These are phyloP conservation scores for Digitaria exilis DNA, from an alignment of 202 grass and related monocot species.

Conservation along the genomic window DNA sequence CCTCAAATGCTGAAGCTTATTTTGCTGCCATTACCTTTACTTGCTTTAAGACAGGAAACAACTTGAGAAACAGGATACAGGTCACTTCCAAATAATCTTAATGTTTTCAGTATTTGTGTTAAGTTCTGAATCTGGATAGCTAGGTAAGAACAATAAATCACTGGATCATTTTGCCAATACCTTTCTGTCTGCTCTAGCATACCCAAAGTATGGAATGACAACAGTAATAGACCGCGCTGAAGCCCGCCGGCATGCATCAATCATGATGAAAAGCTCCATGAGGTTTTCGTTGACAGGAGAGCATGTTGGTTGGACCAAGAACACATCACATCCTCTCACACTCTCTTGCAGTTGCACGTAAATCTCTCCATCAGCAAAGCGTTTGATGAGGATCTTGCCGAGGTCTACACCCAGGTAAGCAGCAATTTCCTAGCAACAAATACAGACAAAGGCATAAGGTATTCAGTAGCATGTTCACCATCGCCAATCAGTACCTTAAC, in stretches of 20 bases:
- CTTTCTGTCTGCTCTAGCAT: conserved; percentile 97
- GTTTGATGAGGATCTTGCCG: conserved; percentile 79
- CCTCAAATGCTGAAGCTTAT: neutral
- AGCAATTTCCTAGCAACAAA: conserved; percentile 69
- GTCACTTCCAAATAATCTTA: neutral
- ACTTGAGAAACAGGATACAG: neutral
- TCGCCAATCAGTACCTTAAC: neutral
- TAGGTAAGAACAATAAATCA: conserved; percentile 2
- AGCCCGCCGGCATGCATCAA: conserved; percentile 81
- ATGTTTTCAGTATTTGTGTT: neutral
- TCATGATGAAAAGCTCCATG: conserved; percentile 90
- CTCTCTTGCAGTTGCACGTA: conserved; percentile 92
- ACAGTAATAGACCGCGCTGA: conserved; percentile 84
- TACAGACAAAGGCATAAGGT: neutral
- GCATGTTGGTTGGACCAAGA: conserved; percentile 86
- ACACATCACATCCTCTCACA: conserved; percentile 86
- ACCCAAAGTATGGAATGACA: conserved; percentile 91
- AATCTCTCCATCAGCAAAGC: conserved; percentile 87
- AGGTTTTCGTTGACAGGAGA: conserved; percentile 93
- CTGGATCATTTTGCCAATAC: conserved; percentile 16
- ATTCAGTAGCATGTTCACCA: neutral
- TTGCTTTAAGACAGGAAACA: neutral
- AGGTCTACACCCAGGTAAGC: conserved; percentile 74
- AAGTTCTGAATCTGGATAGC: neutral
- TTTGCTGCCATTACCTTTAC: neutral